Evolutionary conservation across 805 yeast genomes (phyloP).

Genomic region (Zygosaccharomyces bisporus): DNA sequence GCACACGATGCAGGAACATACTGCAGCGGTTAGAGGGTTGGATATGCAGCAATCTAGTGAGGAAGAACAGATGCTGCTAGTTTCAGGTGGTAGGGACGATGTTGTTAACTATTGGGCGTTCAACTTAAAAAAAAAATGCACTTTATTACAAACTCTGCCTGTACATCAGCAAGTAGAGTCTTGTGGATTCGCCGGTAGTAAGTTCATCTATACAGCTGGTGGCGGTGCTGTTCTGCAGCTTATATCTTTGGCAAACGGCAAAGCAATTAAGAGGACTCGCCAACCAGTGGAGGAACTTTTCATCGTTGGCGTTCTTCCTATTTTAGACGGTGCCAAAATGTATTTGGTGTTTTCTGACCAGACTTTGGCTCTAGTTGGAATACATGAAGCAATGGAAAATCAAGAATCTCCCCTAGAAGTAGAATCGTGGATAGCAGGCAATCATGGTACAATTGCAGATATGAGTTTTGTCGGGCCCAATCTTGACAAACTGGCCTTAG

Average conservation of each 20-base stretch:
- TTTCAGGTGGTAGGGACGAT: slow-evolving; percentile 89
- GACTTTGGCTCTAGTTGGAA: slow-evolving; percentile 55
- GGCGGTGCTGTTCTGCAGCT: slow-evolving; percentile 63
- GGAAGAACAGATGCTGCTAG: slow-evolving; percentile 48
- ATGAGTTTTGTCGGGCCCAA: slow-evolving; percentile 70
- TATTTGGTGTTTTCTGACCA: slow-evolving; percentile 77
- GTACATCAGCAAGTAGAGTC: slow-evolving; percentile 69
- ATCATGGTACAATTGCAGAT: slow-evolving; percentile 94
- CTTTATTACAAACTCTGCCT: slow-evolving; percentile 63
- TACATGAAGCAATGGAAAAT: slow-evolving; percentile 31
- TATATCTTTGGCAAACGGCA: slow-evolving; percentile 54
- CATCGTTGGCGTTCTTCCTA: slow-evolving; percentile 54
- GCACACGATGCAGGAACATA: slow-evolving; percentile 67
- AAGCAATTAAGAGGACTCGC: slow-evolving; percentile 39
- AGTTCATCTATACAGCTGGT: slow-evolving; percentile 69
- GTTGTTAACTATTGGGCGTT: slow-evolving; percentile 50
- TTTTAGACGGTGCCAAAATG: slow-evolving; percentile 36
- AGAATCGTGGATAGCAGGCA: slow-evolving; percentile 70
- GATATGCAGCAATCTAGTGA: slow-evolving; percentile 45
- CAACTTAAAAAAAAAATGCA: slow-evolving; percentile 48
- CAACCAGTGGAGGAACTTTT: slow-evolving; percentile 70
- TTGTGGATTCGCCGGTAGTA: slow-evolving; percentile 53
- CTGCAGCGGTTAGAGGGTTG: slow-evolving; percentile 80
- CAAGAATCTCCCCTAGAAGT: slow-evolving; percentile 40
- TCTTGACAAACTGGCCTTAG: slow-evolving; percentile 62